Percentiles rank a stretch among this genome's conserved stretches.
Conservation (phyloP, 176 grass and related monocot species). For the Carex pumila region DNA sequence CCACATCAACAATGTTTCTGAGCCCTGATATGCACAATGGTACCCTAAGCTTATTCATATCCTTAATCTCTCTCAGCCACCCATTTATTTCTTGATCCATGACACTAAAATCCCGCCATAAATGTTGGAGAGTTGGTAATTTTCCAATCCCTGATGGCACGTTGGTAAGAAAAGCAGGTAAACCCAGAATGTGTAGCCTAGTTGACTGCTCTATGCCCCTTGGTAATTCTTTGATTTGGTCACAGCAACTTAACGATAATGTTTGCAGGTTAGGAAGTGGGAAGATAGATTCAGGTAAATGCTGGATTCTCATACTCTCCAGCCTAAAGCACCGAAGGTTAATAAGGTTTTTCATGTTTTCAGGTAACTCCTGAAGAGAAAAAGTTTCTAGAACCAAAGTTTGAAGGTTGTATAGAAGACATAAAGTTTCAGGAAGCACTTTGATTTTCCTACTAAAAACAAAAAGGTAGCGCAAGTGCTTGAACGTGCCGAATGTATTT, state of each 20-base stretch:
- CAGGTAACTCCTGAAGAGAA: background rate
- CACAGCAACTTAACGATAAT: no score
- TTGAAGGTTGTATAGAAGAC: background rate
- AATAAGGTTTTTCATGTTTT: background rate
- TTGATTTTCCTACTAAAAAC: background rate
- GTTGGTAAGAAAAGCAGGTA: no score
- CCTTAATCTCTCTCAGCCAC: no score
- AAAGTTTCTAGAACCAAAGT: background rate
- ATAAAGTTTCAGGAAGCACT: background rate
- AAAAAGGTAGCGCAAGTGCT: slow-evolving; percentile 8
- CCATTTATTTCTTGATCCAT: no score
- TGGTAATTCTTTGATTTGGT: background rate
- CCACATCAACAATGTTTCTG: no score
- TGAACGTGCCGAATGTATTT: background rate
- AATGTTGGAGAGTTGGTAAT: no score
- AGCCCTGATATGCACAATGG: no score
- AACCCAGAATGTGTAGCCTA: no score
- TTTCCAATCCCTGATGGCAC: no score
- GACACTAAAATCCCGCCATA: no score
- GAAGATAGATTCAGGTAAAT: background rate
- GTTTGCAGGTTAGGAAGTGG: background rate
- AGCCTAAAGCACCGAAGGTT: background rate
- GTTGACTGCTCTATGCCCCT: background rate
- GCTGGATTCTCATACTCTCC: background rate
- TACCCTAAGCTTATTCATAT: no score